Conservation (phyloP, 2,329 filamentous ascomycete genomes). For the Epicoccum nigrum region DNA sequence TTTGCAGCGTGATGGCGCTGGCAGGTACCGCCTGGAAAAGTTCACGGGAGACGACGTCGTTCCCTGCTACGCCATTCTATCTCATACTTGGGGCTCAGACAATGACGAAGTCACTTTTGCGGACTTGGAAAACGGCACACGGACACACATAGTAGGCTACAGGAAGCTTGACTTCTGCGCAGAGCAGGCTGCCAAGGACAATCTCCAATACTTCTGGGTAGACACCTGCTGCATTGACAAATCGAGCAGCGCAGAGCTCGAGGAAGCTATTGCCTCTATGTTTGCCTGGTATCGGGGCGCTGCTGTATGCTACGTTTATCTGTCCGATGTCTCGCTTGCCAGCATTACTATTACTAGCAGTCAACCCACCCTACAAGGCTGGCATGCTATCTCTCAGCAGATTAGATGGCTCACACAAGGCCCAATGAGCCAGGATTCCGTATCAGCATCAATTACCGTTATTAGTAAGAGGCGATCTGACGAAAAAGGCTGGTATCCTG, state of each 20-base stretch:
- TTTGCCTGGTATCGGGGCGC: constrained; percentile 11
- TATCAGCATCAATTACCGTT: too few relatives aligned
- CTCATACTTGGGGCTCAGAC: constrained; percentile 36
- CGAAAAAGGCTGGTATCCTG: too few relatives aligned
- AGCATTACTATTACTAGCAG: too few relatives aligned
- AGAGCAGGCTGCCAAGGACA: neutral
- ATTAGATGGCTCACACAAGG: too few relatives aligned
- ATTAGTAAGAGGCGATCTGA: too few relatives aligned
- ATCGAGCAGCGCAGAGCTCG: neutral
- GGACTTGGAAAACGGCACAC: constrained; percentile 15
- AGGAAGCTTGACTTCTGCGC: constrained; percentile 24
- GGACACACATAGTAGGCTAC: constrained; percentile 14
- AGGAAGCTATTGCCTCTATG: constrained; percentile 24
- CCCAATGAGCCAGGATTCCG: too few relatives aligned
- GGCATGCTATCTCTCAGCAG: too few relatives aligned
- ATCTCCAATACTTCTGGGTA: neutral
- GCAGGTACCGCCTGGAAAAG: too few relatives aligned
- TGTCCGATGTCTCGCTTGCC: neutral
- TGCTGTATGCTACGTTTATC: constrained; percentile 4
- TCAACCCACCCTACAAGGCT: too few relatives aligned
- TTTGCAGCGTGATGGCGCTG: too few relatives aligned
- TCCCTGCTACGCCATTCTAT: constrained; percentile 19
- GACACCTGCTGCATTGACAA: constrained; percentile 10
- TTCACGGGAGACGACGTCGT: constrained; percentile 25
- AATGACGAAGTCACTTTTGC: constrained; percentile 32